phyloP scores from a whole-genome alignment of 768 basidiomycete species.

The Gelatoporia subvermispora region DNA sequence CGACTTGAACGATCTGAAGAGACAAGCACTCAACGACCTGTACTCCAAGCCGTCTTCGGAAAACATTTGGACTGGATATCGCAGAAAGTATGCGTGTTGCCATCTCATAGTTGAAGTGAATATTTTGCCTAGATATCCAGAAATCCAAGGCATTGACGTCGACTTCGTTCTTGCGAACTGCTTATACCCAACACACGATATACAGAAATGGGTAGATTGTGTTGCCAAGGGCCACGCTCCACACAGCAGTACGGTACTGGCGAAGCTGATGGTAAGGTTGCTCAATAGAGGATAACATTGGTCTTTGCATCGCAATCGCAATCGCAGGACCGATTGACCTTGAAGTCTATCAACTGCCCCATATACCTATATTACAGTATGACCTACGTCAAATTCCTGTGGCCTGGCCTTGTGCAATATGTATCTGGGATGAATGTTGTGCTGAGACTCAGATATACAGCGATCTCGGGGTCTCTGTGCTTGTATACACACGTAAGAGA shows the following conservation, averaged over 20 bases:
- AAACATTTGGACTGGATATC: slow-evolving; percentile 1
- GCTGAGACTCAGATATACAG: too few species aligned
- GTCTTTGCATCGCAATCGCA: too few species aligned
- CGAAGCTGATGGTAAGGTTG: neutral
- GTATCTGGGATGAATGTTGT: too few species aligned
- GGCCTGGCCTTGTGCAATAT: too few species aligned
- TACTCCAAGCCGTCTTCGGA: neutral
- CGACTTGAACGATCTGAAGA: slow-evolving; percentile 1
- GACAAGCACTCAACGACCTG: neutral
- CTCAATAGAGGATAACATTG: too few species aligned
- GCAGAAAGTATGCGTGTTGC: neutral
- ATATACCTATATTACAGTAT: too few species aligned
- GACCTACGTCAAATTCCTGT: too few species aligned
- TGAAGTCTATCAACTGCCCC: too few species aligned
- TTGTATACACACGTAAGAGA: too few species aligned
- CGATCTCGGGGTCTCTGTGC: too few species aligned
- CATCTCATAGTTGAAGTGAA: neutral
- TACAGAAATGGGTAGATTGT: too few species aligned
- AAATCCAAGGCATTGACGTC: neutral
- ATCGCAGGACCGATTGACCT: too few species aligned
- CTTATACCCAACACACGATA: neutral
- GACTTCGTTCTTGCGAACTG: neutral
- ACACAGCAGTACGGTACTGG: neutral
- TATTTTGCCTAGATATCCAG: neutral
- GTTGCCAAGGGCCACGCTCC: neutral